Evolutionary conservation across 2,329 filamentous ascomycete species (phyloP).

Genomic region (Fusarium sp.): DNA sequence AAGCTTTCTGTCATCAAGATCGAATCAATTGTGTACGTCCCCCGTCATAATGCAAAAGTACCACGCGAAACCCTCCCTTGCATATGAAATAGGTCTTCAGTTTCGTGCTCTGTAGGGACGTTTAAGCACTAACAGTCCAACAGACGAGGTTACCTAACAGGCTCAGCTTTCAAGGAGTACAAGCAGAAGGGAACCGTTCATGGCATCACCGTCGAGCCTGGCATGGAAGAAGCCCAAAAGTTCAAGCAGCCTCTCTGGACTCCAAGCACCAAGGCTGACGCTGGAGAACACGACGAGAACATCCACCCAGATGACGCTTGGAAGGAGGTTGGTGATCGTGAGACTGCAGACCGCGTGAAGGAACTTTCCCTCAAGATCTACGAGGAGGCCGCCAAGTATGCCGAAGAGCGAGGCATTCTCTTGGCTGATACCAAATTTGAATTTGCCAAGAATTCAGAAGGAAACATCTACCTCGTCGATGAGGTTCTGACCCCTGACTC

Average conservation of each 20-base stretch:
- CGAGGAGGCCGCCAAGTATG: slow-evolving; percentile 37
- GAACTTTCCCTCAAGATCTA: slow-evolving; percentile 41
- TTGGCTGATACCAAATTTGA: slow-evolving; percentile 42
- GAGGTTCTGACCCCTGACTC: slow-evolving; percentile 59
- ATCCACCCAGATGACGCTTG: slow-evolving; percentile 75
- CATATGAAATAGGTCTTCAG: not conserved
- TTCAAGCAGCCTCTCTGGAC: slow-evolving; percentile 71
- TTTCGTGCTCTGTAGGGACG: not conserved
- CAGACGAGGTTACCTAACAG: slow-evolving; percentile 81
- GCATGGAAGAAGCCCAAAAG: slow-evolving; percentile 74
- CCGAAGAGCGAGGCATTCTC: slow-evolving; percentile 37
- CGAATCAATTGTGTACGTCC: slow-evolving; percentile 35
- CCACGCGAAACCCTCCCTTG: not conserved
- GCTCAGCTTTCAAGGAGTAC: slow-evolving; percentile 80
- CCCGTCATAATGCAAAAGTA: not conserved
- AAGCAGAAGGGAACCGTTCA: slow-evolving; percentile 78
- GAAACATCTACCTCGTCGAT: slow-evolving; percentile 42
- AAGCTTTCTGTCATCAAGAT: slow-evolving; percentile 79
- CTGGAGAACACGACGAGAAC: slow-evolving; percentile 84
- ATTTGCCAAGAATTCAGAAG: slow-evolving; percentile 41
- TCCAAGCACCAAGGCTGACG: slow-evolving; percentile 85
- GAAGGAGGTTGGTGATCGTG: slow-evolving; percentile 45
- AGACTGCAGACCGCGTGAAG: slow-evolving; percentile 42
- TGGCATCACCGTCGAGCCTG: slow-evolving; percentile 70
- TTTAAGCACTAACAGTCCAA: not conserved